These are phyloP conservation scores for Luvunga scandens DNA, from an alignment of 345 rosid species.

Conservation along the genomic window DNA sequence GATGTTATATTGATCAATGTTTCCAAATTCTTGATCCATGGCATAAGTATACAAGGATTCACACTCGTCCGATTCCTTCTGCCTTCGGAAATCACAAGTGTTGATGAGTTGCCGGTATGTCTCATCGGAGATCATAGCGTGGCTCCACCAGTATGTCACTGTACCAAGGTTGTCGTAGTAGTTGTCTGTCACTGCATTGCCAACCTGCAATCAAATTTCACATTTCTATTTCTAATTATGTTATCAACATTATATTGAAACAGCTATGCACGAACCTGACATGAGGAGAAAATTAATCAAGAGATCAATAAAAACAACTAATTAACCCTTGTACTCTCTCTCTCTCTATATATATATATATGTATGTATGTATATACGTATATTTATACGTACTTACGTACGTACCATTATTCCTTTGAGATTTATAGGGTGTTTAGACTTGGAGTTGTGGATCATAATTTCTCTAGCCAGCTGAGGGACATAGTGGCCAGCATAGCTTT, in stretches of 20 bases:
- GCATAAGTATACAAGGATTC: slow-evolving; percentile 86
- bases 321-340: too few species aligned
- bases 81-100: slow-evolving; percentile 77
- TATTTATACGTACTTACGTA: neutral
- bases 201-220: slow-evolving; percentile 49
- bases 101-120: slow-evolving; percentile 77
- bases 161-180: slow-evolving; percentile 95
- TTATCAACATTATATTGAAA: too few species aligned
- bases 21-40: slow-evolving; percentile 93
- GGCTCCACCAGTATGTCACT: slow-evolving; percentile 99
- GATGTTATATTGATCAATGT: slow-evolving; percentile 93
- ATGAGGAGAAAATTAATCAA: too few species aligned
- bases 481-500: slow-evolving; percentile 99
- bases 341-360: too few species aligned
- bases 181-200: slow-evolving; percentile 94
- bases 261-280: too few species aligned
- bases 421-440: slow-evolving; percentile 56
- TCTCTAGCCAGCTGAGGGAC: slow-evolving; percentile 90
- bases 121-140: slow-evolving; percentile 92
- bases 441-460: slow-evolving; percentile 59
- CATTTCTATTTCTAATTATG: neutral
- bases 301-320: too few species aligned
- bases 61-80: slow-evolving; percentile 83
- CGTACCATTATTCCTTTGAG: slow-evolving; percentile 89
- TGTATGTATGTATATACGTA: too few species aligned